Conservation (phyloP, 768 basidiomycete species). For the Boletellus ananiceps region DNA sequence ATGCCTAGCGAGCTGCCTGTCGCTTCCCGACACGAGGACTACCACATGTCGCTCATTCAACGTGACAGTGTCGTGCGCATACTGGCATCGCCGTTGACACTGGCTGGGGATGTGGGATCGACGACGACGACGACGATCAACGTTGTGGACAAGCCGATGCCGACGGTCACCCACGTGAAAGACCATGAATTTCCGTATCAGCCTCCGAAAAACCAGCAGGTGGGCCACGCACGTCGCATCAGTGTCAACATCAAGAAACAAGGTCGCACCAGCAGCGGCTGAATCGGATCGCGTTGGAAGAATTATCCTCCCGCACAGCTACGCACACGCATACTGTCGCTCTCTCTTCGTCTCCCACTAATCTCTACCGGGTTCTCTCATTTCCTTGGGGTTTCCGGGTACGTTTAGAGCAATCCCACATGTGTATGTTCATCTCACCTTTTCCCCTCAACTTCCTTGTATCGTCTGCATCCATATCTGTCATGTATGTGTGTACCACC, state of each 20-base stretch:
- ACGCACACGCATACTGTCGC: not conserved
- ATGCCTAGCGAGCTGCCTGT: conserved; percentile 10
- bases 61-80: not conserved
- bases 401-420: not conserved
- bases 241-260: conserved; percentile 35
- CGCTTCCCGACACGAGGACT: conserved; percentile 6
- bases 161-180: too few relatives aligned
- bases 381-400: not conserved
- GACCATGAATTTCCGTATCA: conserved; percentile 30
- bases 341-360: not conserved
- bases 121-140: not conserved
- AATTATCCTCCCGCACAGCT: not conserved
- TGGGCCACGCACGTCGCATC: conserved; percentile 38
- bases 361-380: too few relatives aligned
- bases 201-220: conserved; percentile 29
- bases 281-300: not conserved
- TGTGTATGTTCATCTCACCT: not conserved
- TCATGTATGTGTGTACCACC: too few relatives aligned
- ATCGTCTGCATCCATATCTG: not conserved
- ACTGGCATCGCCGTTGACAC: not conserved
- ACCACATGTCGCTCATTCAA: conserved; percentile 1
- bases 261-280: conserved; percentile 7
- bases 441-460: not conserved
- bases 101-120: not conserved
- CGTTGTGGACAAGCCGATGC: not conserved